Base-by-base conservation (phyloP, 768 basidiomycete genomes). In the Cyclocybe cylindracea region DNA sequence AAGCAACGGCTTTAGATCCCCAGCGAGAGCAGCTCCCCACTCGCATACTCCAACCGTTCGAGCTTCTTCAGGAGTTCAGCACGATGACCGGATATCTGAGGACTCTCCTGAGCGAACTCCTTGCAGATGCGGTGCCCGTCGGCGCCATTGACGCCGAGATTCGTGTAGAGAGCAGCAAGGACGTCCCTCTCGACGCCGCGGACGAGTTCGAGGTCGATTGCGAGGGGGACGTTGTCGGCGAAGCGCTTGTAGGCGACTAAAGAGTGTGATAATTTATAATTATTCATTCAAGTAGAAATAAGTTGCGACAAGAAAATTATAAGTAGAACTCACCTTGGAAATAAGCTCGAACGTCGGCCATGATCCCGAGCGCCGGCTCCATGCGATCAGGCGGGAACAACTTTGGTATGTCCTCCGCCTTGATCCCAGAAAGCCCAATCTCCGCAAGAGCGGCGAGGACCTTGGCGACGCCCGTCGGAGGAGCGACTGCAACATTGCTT, bases 321-420 rank as follows among this genome's bases (percentile, higher is more conserved):
- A 16, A 16, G 16, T 16, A 16, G 16, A 19, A 14, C 40, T 16
- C 5, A 86, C 89, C 87, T 75, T 89, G 85, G 66, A 89, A 89
- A 55, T 89, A 89, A 0, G 84, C 87, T 4, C 85, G 74, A 3
- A 88, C 85, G 46, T 83, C 78, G 0, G 85, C 84, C 86, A 90
- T 89, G 57, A 89, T 86, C 3, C 67, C 57, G 13, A 89, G 56
- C 0, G 84, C 83, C 0, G 79, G 75, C 33, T 82, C 84, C 73
- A 75, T 77, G 0, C 66, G 68, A 53, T 87, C 84, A 0, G 73
- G 52, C 0, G 80, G 76, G 5, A 84, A 70, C 0, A 88, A 57
- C 56, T 74, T 82, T 0, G 76, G 59, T 0, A 88, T 57, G 47
- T 85, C 80, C 2, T 66, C 66, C 0, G 73, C 64, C 32, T 67